phyloP scores from a whole-genome alignment of 257 asterid genomes.

The Solanum infundibuliforme region DNA sequence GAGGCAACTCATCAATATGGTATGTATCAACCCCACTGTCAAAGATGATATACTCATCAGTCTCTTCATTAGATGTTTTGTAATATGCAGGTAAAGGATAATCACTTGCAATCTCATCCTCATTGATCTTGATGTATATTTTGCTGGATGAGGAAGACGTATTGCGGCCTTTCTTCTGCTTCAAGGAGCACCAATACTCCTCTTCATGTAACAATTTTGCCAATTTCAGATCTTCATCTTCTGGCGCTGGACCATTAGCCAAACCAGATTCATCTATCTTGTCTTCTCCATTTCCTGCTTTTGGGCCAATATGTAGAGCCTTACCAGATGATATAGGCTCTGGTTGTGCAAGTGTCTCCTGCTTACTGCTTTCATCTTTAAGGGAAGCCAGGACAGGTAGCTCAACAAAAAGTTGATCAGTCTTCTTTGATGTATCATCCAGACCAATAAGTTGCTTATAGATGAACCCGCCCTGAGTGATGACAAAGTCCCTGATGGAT shows the following conservation, averaged over 20 bases:
- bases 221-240: conserved; percentile 56
- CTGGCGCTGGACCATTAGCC: conserved; percentile 29
- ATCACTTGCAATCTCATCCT: conserved; percentile 94
- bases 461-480: conserved; percentile 80
- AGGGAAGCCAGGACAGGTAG: conserved; percentile 56
- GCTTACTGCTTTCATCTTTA: conserved; percentile 47
- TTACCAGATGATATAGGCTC: conserved; percentile 28
- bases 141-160: conserved; percentile 42
- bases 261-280: conserved; percentile 9
- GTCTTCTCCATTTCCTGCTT: conserved; percentile 21
- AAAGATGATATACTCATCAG: conserved; percentile 77
- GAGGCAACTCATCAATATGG: conserved; percentile 56
- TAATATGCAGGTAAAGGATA: conserved; percentile 93
- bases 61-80: conserved; percentile 56
- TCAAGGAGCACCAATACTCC: conserved; percentile 72
- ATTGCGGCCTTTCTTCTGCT: conserved; percentile 50
- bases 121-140: conserved; percentile 81
- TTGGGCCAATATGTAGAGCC: conserved; percentile 46
- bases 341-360: conserved; percentile 17
- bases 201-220: conserved; percentile 79
- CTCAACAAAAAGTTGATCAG: conserved; percentile 43
- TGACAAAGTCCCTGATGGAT: conserved; percentile 62
- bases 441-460: conserved; percentile 75
- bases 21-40: conserved; percentile 48
- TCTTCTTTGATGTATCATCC: conserved; percentile 68